A percentile compares a stretch with the other conserved stretches of the same genome.
Evolutionary conservation across 2,329 filamentous ascomycete genomes (phyloP).

Genomic region (Amauroascus niger): DNA sequence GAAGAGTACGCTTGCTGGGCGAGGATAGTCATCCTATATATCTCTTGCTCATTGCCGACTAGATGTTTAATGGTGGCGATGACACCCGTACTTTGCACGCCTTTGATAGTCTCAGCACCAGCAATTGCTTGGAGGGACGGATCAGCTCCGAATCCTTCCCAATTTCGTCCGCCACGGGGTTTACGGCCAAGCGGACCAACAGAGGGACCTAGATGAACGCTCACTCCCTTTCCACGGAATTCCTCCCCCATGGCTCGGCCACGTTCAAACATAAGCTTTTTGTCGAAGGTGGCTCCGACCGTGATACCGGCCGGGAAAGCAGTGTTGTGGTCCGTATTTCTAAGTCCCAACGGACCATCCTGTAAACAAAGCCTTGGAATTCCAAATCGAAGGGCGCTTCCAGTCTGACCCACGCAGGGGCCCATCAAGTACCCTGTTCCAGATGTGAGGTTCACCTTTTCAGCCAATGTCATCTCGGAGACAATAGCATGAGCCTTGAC

Average conservation of each 20-base stretch:
- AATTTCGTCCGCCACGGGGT: constrained; percentile 61
- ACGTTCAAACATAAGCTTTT: constrained; percentile 58
- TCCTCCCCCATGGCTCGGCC: constrained; percentile 61
- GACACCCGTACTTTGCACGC: constrained; percentile 48
- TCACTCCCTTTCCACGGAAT: constrained; percentile 61
- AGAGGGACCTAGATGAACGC: constrained; percentile 59
- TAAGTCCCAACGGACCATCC: constrained; percentile 61
- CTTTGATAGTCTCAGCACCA: constrained; percentile 45
- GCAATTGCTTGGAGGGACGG: constrained; percentile 52
- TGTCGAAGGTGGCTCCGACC: constrained; percentile 64
- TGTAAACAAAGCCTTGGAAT: constrained; percentile 64
- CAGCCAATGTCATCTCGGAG: constrained; percentile 65
- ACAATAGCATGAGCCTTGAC: constrained; percentile 59
- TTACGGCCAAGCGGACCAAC: constrained; percentile 65
- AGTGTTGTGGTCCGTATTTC: constrained; percentile 63
- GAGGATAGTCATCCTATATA: constrained; percentile 42
- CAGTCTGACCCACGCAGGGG: constrained; percentile 66
- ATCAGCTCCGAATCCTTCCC: constrained; percentile 65
- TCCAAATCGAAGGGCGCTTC: constrained; percentile 58
- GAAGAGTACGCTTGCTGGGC: constrained; percentile 35
- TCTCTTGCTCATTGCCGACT: constrained; percentile 42
- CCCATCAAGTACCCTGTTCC: constrained; percentile 65
- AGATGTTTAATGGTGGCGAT: constrained; percentile 51
- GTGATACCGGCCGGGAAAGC: constrained; percentile 74
- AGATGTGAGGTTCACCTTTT: constrained; percentile 68